A percentile compares a stretch with the other conserved stretches of the same genome.
phyloP scores from a whole-genome alignment of 2,329 filamentous ascomycete genomes.

The Alternaria ethzedia region DNA sequence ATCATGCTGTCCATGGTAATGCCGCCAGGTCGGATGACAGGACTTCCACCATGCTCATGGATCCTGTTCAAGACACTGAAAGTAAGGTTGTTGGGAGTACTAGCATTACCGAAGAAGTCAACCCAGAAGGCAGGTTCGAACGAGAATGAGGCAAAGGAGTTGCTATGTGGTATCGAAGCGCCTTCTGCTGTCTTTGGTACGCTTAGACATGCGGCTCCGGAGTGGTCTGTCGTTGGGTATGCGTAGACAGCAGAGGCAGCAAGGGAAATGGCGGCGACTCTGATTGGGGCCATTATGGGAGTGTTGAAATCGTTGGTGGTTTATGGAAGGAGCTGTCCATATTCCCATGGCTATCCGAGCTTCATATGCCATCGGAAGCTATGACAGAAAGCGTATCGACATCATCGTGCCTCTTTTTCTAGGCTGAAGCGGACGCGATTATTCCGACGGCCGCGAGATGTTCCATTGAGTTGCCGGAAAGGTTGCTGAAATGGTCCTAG shows the following conservation, averaged over 20 bases:
- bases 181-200: conserved; percentile 7
- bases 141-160: conserved; percentile 17
- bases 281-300: not conserved
- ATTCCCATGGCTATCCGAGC: not conserved
- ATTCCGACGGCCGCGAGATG: conserved; percentile 6
- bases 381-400: not conserved
- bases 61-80: conserved; percentile 7
- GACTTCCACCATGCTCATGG: conserved; percentile 14
- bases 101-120: conserved; percentile 18
- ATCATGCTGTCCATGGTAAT: conserved; percentile 19
- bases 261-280: not conserved
- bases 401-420: not conserved
- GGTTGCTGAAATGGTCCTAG: not conserved
- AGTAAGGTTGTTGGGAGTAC: conserved; percentile 11
- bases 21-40: conserved; percentile 15
- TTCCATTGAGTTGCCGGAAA: not conserved
- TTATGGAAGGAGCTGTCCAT: not conserved
- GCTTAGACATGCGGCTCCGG: not conserved
- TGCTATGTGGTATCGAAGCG: conserved; percentile 14
- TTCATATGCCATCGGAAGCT: not conserved
- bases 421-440: not conserved
- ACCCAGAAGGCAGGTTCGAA: conserved; percentile 20
- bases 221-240: not conserved
- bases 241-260: not conserved
- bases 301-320: not conserved